These are phyloP conservation scores for Gracilaria domingensis DNA, from an alignment of 23 red algal species.

Conservation along the genomic window DNA sequence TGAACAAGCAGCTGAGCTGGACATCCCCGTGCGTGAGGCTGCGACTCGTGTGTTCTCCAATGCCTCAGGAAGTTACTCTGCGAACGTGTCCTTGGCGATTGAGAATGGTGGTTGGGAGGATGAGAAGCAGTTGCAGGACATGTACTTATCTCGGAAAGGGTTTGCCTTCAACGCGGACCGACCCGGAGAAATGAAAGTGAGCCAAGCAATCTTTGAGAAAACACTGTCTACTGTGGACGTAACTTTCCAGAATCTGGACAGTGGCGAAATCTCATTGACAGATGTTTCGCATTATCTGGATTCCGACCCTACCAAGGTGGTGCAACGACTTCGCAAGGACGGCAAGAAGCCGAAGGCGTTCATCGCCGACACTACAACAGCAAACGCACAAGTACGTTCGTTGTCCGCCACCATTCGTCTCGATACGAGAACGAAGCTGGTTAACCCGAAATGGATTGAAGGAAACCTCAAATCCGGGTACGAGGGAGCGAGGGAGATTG, in stretches of 20 bases:
- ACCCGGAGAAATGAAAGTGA: slow-evolving; percentile 93
- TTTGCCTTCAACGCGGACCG: slow-evolving; percentile 97
- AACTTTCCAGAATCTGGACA: slow-evolving; percentile 98
- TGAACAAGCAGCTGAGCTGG: slow-evolving; percentile 90
- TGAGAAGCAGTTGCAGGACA: slow-evolving; percentile 97
- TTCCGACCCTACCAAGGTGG: slow-evolving; percentile 91
- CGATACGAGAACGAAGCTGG: slow-evolving; percentile 94
- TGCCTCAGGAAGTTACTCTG: slow-evolving; percentile 96
- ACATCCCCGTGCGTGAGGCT: slow-evolving; percentile 85
- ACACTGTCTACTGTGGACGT: slow-evolving; percentile 82
- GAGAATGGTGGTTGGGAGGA: slow-evolving; percentile 99
- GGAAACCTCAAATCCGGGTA: slow-evolving; percentile 93
- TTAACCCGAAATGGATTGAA: slow-evolving; percentile 99
- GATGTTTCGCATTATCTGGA: slow-evolving; percentile 98
- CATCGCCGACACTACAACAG: slow-evolving; percentile 97
- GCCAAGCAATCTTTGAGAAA: slow-evolving; percentile 84
- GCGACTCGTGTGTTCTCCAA: slow-evolving; percentile 99
- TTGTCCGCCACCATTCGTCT: slow-evolving; percentile 95
- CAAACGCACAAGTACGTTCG: slow-evolving; percentile 91
- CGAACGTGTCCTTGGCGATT: slow-evolving; percentile 92
- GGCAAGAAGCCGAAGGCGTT: slow-evolving; percentile 92
- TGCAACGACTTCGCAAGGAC: slow-evolving; percentile 85
- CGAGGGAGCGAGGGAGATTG: slow-evolving; percentile 94
- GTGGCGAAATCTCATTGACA: slow-evolving; percentile 94
- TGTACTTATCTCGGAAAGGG: slow-evolving; percentile 97